A percentile compares a stretch with the other conserved stretches of the same genome.
phyloP scores from a whole-genome alignment of 1,139 yeast genomes.

The Fermentozyma sake region DNA sequence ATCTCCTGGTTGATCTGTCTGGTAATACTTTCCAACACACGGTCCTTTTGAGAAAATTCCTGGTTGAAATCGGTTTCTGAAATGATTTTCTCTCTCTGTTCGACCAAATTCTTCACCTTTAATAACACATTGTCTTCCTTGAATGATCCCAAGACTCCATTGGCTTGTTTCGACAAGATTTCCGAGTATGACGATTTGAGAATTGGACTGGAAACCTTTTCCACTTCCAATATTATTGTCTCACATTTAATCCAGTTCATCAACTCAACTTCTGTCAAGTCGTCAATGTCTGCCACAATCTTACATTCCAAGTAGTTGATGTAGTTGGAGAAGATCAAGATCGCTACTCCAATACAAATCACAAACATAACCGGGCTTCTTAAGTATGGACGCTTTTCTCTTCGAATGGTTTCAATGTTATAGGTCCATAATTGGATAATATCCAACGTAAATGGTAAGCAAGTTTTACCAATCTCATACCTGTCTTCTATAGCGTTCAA shows the following conservation, averaged over 20 bases:
- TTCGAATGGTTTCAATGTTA: constrained; percentile 53
- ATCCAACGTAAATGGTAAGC: constrained; percentile 53
- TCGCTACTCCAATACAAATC: constrained; percentile 60
- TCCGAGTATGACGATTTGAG: constrained; percentile 44
- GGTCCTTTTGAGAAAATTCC: constrained; percentile 1
- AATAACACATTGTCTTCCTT: constrained; percentile 13
- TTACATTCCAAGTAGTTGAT: constrained; percentile 48
- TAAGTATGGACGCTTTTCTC: constrained; percentile 57
- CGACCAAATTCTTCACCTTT: constrained; percentile 21
- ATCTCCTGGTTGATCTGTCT: constrained; percentile 27
- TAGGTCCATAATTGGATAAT: constrained; percentile 67
- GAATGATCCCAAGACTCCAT: constrained; percentile 47
- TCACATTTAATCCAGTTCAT: constrained; percentile 46
- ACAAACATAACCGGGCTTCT: constrained; percentile 73
- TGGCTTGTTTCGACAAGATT: constrained; percentile 49
- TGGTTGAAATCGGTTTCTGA: not conserved
- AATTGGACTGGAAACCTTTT: constrained; percentile 41
- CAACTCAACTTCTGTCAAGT: constrained; percentile 28
- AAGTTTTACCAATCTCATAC: constrained; percentile 51
- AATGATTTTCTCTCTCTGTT: constrained; percentile 9
- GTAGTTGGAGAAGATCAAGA: constrained; percentile 58
- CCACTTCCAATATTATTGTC: constrained; percentile 51
- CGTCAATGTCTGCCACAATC: constrained; percentile 1
- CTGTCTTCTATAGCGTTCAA: constrained; percentile 38
- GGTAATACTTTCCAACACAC: constrained; percentile 2